Evolutionary conservation across 257 asterid species (phyloP).

Genomic region (Echites panduratus): DNA sequence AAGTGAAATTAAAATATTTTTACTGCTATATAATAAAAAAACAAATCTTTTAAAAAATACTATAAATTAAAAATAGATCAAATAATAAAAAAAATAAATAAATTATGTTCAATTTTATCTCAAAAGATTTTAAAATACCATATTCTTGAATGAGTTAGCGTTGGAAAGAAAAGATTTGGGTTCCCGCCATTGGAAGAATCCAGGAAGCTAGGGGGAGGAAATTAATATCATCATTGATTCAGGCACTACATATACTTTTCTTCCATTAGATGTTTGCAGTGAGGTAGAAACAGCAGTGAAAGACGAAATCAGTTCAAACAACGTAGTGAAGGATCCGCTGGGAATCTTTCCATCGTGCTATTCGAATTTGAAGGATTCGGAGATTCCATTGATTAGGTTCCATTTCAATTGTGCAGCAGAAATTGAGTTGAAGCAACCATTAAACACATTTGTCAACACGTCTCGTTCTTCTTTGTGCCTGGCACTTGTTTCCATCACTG

Average conservation of each 20-base stretch:
- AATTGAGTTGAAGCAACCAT: constrained; percentile 33
- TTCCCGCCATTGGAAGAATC: neutral
- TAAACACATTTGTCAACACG: constrained; percentile 27
- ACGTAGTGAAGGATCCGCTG: constrained; percentile 20
- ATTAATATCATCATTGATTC: constrained; percentile 48
- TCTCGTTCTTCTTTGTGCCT: constrained; percentile 28
- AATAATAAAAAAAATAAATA: too few relatives aligned
- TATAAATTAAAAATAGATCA: too few relatives aligned
- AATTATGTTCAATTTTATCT: too few relatives aligned
- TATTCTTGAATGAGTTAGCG: constrained; percentile 40
- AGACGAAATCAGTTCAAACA: neutral
- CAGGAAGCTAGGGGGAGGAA: neutral
- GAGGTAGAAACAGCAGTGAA: constrained; percentile 18
- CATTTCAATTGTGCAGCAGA: constrained; percentile 59
- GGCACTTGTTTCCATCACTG: constrained; percentile 26
- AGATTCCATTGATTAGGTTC: constrained; percentile 28
- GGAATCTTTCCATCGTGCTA: constrained; percentile 36
- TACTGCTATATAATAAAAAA: too few relatives aligned
- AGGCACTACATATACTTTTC: constrained; percentile 46
- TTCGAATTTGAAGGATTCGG: neutral
- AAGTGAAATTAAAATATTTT: too few relatives aligned
- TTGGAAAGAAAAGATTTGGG: constrained; percentile 24
- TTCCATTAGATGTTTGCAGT: constrained; percentile 24
- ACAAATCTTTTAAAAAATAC: too few relatives aligned
- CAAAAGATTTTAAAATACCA: too few relatives aligned